Conservation (phyloP, 1,284 basidiomycete genomes). For the Ustilago sp. region DNA sequence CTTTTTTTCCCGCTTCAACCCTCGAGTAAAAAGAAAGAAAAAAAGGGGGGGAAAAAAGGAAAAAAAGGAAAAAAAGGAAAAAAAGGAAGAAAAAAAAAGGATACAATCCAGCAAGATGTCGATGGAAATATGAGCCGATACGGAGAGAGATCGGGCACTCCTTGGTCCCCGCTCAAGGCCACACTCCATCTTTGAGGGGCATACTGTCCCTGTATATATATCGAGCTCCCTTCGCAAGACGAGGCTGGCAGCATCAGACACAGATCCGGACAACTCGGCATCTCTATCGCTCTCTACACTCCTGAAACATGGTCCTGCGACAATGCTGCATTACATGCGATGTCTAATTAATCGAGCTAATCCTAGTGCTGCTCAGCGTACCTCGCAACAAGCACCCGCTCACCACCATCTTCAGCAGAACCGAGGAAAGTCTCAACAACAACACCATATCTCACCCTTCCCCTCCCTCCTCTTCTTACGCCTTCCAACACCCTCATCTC, state of each 20-base stretch:
- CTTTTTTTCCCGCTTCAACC: constrained; percentile 1
- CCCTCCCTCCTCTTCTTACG: background rate
- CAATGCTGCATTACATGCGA: background rate
- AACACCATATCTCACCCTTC: background rate
- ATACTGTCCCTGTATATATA: too few relatives aligned
- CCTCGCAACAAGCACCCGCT: constrained; percentile 3
- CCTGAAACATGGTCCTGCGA: too few relatives aligned
- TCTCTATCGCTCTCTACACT: too few relatives aligned
- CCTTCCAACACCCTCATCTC: background rate
- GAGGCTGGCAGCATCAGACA: too few relatives aligned
- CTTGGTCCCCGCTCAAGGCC: too few relatives aligned
- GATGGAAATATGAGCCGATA: background rate
- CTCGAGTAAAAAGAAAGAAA: background rate
- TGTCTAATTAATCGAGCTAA: too few relatives aligned
- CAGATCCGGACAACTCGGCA: too few relatives aligned
- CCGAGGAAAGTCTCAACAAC: constrained; percentile 5
- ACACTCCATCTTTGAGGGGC: too few relatives aligned
- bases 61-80: background rate
- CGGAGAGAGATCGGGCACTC: background rate
- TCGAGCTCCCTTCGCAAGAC: too few relatives aligned
- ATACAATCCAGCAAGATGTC: background rate
- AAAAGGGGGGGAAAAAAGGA: background rate
- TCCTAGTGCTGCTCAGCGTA: constrained; percentile 21
- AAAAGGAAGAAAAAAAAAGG: background rate
- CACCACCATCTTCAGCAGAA: background rate